phyloP scores from a whole-genome alignment of 2,329 filamentous ascomycete genomes.

The Boeremia exigua region DNA sequence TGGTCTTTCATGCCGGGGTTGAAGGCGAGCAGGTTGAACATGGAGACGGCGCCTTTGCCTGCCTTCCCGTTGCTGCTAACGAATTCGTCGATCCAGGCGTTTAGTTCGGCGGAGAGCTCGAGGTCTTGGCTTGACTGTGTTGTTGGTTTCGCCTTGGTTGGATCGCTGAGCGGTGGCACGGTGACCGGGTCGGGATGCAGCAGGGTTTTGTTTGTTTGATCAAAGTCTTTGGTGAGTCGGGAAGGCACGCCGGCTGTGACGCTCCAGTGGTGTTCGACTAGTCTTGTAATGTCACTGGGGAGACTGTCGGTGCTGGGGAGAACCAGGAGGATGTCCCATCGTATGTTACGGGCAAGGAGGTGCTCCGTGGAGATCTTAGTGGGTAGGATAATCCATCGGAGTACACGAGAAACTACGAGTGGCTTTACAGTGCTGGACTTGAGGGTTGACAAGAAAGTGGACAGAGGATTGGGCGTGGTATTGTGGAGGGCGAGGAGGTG shows the following conservation, averaged over 20 bases:
- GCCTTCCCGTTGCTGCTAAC: slow-evolving; percentile 19
- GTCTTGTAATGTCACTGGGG: slow-evolving; percentile 28
- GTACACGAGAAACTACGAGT: slow-evolving; percentile 51
- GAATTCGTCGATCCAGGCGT: slow-evolving; percentile 57
- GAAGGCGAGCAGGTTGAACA: slow-evolving; percentile 70
- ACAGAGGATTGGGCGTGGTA: slow-evolving; percentile 38
- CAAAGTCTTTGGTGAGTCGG: slow-evolving; percentile 48
- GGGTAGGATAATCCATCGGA: slow-evolving; percentile 60
- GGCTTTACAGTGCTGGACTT: slow-evolving; percentile 43
- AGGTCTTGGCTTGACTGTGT: slow-evolving; percentile 56
- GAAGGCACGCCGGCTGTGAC: slow-evolving; percentile 54
- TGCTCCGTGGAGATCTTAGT: slow-evolving; percentile 49
- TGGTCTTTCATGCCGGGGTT: slow-evolving; percentile 56
- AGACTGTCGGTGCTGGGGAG: slow-evolving; percentile 39
- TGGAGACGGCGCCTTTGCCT: slow-evolving; percentile 59
- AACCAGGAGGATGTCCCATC: slow-evolving; percentile 59
- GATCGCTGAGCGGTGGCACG: slow-evolving; percentile 48
- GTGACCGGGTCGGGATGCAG: slow-evolving; percentile 46
- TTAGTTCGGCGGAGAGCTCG: slow-evolving; percentile 60
- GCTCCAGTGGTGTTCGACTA: slow-evolving; percentile 43
- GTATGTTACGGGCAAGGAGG: slow-evolving; percentile 50
- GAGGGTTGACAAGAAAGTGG: slow-evolving; percentile 52
- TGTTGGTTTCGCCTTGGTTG: slow-evolving; percentile 24
- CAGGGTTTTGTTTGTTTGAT: slow-evolving; percentile 45
- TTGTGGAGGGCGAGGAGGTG: slow-evolving; percentile 54